These are phyloP conservation scores for Tillandsia fasciculata DNA, from an alignment of 176 grass and related monocot genomes.

Conservation along the genomic window DNA sequence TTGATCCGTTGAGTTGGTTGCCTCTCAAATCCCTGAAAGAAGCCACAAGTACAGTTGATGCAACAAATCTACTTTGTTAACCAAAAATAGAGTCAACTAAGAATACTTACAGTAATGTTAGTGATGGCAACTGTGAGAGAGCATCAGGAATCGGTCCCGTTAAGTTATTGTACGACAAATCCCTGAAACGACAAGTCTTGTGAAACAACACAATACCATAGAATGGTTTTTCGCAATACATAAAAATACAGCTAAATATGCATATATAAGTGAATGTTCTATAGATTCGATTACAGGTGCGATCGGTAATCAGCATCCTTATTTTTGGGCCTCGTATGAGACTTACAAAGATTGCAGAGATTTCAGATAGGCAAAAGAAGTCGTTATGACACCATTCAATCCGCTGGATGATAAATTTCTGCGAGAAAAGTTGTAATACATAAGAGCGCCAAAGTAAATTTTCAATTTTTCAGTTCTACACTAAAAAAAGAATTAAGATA, in stretches of 20 bases:
- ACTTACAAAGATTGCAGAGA: slow-evolving; percentile 11
- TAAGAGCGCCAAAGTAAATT: not conserved
- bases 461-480: not conserved
- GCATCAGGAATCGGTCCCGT: slow-evolving; percentile 10
- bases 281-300: no score
- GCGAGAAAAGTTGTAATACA: not conserved
- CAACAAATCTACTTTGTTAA: not conserved
- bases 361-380: slow-evolving; percentile 1
- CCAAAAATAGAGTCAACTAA: not conserved
- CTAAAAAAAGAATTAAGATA: not conserved
- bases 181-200: slow-evolving; percentile 3
- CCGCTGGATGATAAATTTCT: slow-evolving; percentile 8
- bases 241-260: no score
- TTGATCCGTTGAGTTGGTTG: slow-evolving; percentile 2
- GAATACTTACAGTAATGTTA: slow-evolving; percentile 9
- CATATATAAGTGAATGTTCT: no score
- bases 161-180: slow-evolving; percentile 18
- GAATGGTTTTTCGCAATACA: no score
- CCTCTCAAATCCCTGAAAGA: slow-evolving; percentile 1
- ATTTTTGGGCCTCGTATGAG: not conserved
- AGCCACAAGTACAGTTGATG: not conserved
- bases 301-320: not conserved
- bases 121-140: not conserved
- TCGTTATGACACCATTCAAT: not conserved
- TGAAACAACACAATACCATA: not conserved